Conservation (phyloP, 2,329 filamentous ascomycete genomes). For the Grosmannia serpens region DNA sequence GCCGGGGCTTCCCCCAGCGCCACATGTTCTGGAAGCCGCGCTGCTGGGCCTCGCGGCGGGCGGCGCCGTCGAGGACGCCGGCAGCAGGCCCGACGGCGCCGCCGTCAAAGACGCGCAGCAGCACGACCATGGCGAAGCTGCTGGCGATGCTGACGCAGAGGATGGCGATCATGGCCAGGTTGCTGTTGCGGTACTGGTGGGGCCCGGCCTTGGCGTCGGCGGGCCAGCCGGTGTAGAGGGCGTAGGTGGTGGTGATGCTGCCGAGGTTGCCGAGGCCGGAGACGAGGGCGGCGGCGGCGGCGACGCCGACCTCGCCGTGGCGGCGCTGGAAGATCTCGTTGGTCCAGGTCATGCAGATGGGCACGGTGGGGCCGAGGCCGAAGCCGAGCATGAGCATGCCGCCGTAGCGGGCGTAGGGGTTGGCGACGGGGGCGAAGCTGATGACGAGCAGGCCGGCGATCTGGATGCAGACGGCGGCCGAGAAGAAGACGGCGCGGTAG, state of each 20-base stretch:
- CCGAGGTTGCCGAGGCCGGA: conserved; percentile 81
- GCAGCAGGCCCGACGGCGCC: conserved; percentile 39
- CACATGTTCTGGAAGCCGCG: conserved; percentile 41
- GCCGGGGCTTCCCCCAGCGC: conserved; percentile 13
- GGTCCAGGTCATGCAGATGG: conserved; percentile 90
- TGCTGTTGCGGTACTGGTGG: conserved; percentile 69
- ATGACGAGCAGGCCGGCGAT: conserved; percentile 70
- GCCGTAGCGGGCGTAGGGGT: conserved; percentile 75
- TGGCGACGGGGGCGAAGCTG: conserved; percentile 54
- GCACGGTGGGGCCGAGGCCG: conserved; percentile 79
- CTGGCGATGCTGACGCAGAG: conserved; percentile 65
- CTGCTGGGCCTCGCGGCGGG: conserved; percentile 43
- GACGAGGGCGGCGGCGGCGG: conserved; percentile 73
- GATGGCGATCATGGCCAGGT: conserved; percentile 80
- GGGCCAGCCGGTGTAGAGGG: conserved; percentile 78
- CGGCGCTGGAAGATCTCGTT: conserved; percentile 81
- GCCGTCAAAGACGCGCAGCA: conserved; percentile 50
- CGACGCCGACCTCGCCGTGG: conserved; percentile 84
- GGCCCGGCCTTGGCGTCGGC: conserved; percentile 58
- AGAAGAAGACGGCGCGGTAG: conserved; percentile 72
- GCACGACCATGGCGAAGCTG: conserved; percentile 54
- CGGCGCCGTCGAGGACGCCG: conserved; percentile 53
- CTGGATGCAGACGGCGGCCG: conserved; percentile 61
- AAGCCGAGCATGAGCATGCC: conserved; percentile 86
- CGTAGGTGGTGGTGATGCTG: conserved; percentile 79